Evolutionary conservation across 805 yeast species (phyloP).

Genomic region (Lachancea sp.): DNA sequence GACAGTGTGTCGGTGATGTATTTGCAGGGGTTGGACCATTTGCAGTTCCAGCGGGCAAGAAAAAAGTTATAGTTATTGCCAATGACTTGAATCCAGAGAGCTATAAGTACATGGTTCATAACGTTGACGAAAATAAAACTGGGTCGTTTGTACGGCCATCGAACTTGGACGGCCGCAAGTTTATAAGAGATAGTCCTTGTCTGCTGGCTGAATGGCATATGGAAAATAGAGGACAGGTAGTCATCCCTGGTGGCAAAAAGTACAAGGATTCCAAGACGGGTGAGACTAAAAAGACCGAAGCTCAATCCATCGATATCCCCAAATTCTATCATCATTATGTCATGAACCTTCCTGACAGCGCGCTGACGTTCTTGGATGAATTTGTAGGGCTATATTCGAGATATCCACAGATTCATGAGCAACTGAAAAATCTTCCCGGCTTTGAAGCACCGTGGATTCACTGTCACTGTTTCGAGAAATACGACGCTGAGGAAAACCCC

Average conservation of each 20-base stretch:
- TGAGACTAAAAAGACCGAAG: slow-evolving; percentile 14
- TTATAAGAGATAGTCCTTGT: slow-evolving; percentile 56
- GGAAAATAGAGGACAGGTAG: slow-evolving; percentile 33
- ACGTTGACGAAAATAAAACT: slow-evolving; percentile 61
- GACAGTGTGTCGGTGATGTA: slow-evolving; percentile 84
- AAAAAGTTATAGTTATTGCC: slow-evolving; percentile 72
- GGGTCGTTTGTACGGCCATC: slow-evolving; percentile 49
- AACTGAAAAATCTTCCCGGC: slow-evolving; percentile 34
- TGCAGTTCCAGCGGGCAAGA: slow-evolving; percentile 91
- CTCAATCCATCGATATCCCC: slow-evolving; percentile 33
- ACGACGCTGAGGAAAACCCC: slow-evolving; percentile 56
- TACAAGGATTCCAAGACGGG: slow-evolving; percentile 32
- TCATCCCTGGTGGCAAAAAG: slow-evolving; percentile 36
- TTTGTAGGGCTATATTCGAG: slow-evolving; percentile 62
- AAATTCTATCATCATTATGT: slow-evolving; percentile 56
- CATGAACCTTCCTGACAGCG: slow-evolving; percentile 94
- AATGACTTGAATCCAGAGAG: slow-evolving; percentile 92
- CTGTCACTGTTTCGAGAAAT: slow-evolving; percentile 90
- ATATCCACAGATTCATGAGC: slow-evolving; percentile 28
- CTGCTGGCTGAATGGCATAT: slow-evolving; percentile 44
- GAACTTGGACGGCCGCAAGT: slow-evolving; percentile 78
- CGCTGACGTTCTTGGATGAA: slow-evolving; percentile 72
- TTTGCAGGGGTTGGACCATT: slow-evolving; percentile 99
- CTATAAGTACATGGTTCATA: slow-evolving; percentile 58
- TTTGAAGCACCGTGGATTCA: slow-evolving; percentile 69